Percentiles rank a stretch among this genome's conserved stretches.
Evolutionary conservation across 2,329 filamentous ascomycete genomes (phyloP).

Genomic region (Claviceps spartinae): DNA sequence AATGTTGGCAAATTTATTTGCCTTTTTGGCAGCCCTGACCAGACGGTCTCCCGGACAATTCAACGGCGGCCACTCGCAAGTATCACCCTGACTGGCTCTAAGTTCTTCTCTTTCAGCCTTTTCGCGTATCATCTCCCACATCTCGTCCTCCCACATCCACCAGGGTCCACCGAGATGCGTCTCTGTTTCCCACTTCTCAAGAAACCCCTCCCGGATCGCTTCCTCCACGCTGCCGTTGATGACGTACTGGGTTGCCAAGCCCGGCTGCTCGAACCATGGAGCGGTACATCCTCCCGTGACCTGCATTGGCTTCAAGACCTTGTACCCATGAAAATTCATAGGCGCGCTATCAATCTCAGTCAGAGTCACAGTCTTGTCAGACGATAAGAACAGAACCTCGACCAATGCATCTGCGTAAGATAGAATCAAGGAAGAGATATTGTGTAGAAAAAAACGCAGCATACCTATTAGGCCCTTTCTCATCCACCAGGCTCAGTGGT

Average conservation of each 20-base stretch:
- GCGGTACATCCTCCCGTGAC: background rate
- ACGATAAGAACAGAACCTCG: background rate
- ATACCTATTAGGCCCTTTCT: background rate
- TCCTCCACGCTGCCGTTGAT: background rate
- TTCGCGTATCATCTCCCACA: too few relatives aligned
- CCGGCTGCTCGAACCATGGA: conserved; percentile 2
- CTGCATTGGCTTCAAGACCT: background rate
- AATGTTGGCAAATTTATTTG: too few relatives aligned
- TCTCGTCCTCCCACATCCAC: too few relatives aligned
- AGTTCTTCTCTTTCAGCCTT: too few relatives aligned
- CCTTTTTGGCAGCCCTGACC: too few relatives aligned
- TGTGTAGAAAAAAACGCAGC: too few relatives aligned
- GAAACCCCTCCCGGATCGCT: background rate
- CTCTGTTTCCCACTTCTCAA: background rate
- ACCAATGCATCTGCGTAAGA: too few relatives aligned
- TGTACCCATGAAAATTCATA: background rate
- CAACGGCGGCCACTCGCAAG: too few relatives aligned
- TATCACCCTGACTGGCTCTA: too few relatives aligned
- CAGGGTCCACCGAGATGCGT: too few relatives aligned
- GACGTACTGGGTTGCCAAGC: background rate
- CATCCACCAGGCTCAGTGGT: background rate
- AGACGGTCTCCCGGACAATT: too few relatives aligned
- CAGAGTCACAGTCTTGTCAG: background rate
- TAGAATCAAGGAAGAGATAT: too few relatives aligned
- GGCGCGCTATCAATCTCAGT: background rate